Conservation (phyloP, 1,284 basidiomycete genomes). For the Ceraceosorus bombacis region DNA sequence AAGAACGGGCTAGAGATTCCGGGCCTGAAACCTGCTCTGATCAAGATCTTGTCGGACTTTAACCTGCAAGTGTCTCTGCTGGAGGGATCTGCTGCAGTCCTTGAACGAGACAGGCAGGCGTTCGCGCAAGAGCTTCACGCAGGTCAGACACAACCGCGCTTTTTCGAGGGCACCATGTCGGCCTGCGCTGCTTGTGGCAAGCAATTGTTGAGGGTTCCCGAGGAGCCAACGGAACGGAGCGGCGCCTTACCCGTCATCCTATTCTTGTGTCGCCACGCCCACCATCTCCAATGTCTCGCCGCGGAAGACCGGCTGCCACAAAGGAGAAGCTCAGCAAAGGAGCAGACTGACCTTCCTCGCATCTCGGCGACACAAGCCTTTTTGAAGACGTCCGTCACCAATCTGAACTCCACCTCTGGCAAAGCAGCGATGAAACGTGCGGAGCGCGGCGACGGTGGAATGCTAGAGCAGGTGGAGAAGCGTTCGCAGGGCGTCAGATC, state of each 20-base stretch:
- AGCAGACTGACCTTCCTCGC: not conserved
- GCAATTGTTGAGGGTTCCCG: constrained; percentile 17
- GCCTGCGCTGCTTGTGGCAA: constrained; percentile 25
- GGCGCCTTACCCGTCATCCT: constrained; percentile 20
- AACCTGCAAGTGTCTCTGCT: constrained; percentile 59
- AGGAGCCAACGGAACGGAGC: constrained; percentile 10
- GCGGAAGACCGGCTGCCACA: constrained; percentile 6
- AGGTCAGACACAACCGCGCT: constrained; percentile 23
- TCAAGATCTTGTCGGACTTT: constrained; percentile 94
- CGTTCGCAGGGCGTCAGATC: not conserved
- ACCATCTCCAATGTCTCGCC: constrained; percentile 31
- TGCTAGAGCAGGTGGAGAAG: not conserved
- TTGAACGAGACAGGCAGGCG: constrained; percentile 30
- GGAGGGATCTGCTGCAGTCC: constrained; percentile 36
- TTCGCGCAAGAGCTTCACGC: constrained; percentile 24
- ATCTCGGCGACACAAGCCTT: not conserved
- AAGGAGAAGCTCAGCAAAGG: not conserved
- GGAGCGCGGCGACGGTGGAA: not conserved
- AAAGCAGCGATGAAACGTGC: no score
- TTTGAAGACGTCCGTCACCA: not conserved
- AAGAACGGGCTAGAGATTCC: constrained; percentile 92
- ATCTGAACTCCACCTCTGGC: no score
- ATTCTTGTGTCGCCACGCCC: constrained; percentile 39
- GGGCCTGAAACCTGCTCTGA: constrained; percentile 82
- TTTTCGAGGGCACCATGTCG: constrained; percentile 20